Percentiles rank a stretch among this genome's conserved stretches.
Evolutionary conservation across 495 filamentous ascomycete genomes (phyloP).

Genomic region (Aspergillus hancockii): DNA sequence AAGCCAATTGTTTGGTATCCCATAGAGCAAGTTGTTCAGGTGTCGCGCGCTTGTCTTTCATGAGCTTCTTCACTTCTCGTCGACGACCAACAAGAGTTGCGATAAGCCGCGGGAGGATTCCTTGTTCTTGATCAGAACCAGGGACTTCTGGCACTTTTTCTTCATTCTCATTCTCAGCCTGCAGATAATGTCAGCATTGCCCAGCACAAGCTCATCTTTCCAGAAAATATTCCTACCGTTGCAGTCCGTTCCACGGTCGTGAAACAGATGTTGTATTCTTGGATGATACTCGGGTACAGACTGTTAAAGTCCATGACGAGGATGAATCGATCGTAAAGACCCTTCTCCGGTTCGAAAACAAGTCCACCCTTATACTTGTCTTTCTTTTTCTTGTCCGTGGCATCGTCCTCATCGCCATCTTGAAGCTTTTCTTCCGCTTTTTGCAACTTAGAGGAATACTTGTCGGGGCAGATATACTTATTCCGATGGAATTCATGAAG

Average conservation of each 20-base stretch:
- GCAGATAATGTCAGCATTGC: conserved; percentile 12
- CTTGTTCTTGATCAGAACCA: conserved; percentile 64
- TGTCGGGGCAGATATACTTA: conserved; percentile 97
- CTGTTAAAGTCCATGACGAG: conserved; percentile 99
- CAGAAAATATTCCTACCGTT: conserved; percentile 46
- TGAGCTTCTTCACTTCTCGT: conserved; percentile 87
- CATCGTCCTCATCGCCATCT: conserved; percentile 69
- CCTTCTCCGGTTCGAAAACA: conserved; percentile 96
- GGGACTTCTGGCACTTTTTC: conserved; percentile 78
- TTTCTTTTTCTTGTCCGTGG: conserved; percentile 92
- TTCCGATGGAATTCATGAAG: conserved; percentile 94
- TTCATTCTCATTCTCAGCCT: conserved; percentile 74
- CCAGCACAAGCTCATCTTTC: conserved; percentile 11
- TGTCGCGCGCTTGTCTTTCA: conserved; percentile 90
- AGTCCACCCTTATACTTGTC: conserved; percentile 98
- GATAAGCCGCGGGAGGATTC: conserved; percentile 87
- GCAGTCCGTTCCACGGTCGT: conserved; percentile 84
- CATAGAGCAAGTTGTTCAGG: conserved; percentile 86
- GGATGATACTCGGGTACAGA: conserved; percentile 97
- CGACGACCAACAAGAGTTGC: conserved; percentile 84
- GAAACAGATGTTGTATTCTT: conserved; percentile 99
- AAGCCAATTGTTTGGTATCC: conserved; percentile 96
- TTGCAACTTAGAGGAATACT: conserved; percentile 69
- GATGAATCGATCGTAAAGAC: conserved; percentile 93
- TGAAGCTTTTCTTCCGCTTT: conserved; percentile 66